Conservation (phyloP, 768 basidiomycete species). For the Fomitopsis serialis region DNA sequence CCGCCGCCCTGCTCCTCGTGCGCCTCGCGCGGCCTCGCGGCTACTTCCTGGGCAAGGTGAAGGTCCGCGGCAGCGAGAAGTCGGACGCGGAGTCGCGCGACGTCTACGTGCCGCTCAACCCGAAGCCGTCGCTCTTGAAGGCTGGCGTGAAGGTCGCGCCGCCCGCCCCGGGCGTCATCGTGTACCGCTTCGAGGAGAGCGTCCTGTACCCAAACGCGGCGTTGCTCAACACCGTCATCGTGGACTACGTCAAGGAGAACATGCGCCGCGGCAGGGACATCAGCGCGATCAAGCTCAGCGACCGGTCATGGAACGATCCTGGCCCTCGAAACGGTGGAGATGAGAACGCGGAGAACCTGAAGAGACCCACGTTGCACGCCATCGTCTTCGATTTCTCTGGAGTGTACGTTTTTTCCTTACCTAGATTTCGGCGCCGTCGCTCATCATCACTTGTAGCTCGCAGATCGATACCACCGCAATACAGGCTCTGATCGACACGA, state of each 20-base stretch:
- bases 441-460: slow-evolving; percentile 37
- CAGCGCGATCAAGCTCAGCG: slow-evolving; percentile 52
- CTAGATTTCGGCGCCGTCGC: not conserved
- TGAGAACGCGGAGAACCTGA: slow-evolving; percentile 41
- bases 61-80: slow-evolving; percentile 35
- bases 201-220: slow-evolving; percentile 82
- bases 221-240: slow-evolving; percentile 61
- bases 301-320: slow-evolving; percentile 94
- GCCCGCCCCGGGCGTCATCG: slow-evolving; percentile 80
- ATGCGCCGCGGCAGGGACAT: slow-evolving; percentile 77
- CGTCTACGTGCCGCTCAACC: slow-evolving; percentile 74
- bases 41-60: slow-evolving; percentile 84
- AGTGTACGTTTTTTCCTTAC: slow-evolving; percentile 39
- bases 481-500: slow-evolving; percentile 87
- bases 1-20: slow-evolving; percentile 73
- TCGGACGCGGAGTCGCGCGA: slow-evolving; percentile 49
- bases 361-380: slow-evolving; percentile 69
- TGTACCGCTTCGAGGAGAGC: slow-evolving; percentile 91
- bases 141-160: slow-evolving; percentile 65
- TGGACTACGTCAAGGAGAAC: slow-evolving; percentile 74
- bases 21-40: slow-evolving; percentile 87
- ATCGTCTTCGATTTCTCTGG: slow-evolving; percentile 89
- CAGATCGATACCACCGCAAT: slow-evolving; percentile 91
- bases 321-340: slow-evolving; percentile 58
- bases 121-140: slow-evolving; percentile 55